Base-by-base conservation (phyloP, 2,329 filamentous ascomycete genomes). In the Blastomyces silverae region DNA sequence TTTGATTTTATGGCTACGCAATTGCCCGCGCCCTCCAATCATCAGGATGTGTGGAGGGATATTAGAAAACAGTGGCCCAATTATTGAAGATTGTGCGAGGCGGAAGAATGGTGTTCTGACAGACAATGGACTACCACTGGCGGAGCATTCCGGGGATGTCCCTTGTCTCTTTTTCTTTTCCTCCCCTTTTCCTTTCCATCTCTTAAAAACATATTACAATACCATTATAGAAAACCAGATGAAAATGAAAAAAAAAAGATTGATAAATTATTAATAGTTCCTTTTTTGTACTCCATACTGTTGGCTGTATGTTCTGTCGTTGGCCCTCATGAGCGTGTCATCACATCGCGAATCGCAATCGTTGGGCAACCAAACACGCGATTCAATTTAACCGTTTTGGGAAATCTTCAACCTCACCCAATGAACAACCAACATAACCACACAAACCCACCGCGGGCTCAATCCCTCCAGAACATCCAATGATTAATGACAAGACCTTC, bases 381-480 rank as follows among this genome's bases (percentile, higher is more conserved):
- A 44, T n/a, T 61, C 58, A 46, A 61, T 61, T 61, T 61, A 61
- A 50, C 58, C 59, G 44, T 20, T 48, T 61, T 37, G 1, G 59
- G 44, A 44, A 60, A 31, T 60, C 31, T 11, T 61, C 25, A 61
- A 61, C 58, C 25, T 61, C 59, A 50, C 42, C 39, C 58, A 25
- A 25, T 46, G 42, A 62, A 37, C 20, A 37, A 31, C 6, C 7
- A 15, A 15, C 5, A 48, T 10, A 50, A 48, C 20, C 22, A 62
- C 20, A 62, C 48, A 37, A 52, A 6, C 22, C 22, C 50, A 52
- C 46, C 20, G 37, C 37, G 37, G 7, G 20, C 15, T 17, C 22
- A 50, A 61, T 46, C 11, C 48, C 28, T 48, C 60, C 17, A 34
- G 25, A 39, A 34, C 48, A 44, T 31, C 10, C 22, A 39, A 48